A percentile compares a stretch with the other conserved stretches of the same genome.
These are phyloP conservation scores for Oxytropis ochrocephala DNA, from an alignment of 306 rosid genomes.

Conservation along the genomic window DNA sequence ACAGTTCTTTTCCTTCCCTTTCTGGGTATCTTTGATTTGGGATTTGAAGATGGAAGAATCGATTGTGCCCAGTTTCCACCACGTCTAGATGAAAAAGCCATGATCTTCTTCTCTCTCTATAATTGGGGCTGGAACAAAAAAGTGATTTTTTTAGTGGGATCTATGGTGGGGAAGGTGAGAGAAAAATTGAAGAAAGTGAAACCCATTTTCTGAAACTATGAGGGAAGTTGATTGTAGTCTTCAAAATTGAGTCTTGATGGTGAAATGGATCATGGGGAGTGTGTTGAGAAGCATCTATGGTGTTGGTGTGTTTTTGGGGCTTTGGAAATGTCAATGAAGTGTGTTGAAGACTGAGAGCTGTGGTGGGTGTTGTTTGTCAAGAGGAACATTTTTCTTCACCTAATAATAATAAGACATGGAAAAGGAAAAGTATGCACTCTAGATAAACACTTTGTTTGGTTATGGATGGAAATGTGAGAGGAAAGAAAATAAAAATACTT, in stretches of 20 bases:
- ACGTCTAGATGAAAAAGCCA: slow-evolving; percentile 70
- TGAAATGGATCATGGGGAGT: not conserved
- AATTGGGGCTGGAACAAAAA: not conserved
- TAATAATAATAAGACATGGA: too few relatives aligned
- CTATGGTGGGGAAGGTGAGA: not conserved
- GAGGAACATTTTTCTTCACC: too few relatives aligned
- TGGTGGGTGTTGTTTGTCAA: too few relatives aligned
- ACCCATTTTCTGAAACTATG: not conserved
- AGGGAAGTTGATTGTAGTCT: not conserved
- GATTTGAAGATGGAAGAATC: slow-evolving; percentile 53
- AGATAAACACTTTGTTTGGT: too few relatives aligned
- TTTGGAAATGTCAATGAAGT: not conserved
- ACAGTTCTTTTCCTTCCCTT: slow-evolving; percentile 51
- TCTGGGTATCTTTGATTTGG: slow-evolving; percentile 66
- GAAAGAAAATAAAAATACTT: too few relatives aligned
- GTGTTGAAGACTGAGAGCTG: not conserved
- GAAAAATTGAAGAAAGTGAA: not conserved
- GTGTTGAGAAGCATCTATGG: not conserved
- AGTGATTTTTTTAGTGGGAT: not conserved
- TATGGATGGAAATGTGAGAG: too few relatives aligned
- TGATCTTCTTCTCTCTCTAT: slow-evolving; percentile 8
- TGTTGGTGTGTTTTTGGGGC: not conserved
- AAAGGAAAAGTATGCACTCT: too few relatives aligned
- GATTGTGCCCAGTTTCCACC: slow-evolving; percentile 67
- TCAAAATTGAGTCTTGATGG: slow-evolving; percentile 2